These are phyloP conservation scores for Kazachstania africana DNA, from an alignment of 805 yeast species.

Conservation along the genomic window DNA sequence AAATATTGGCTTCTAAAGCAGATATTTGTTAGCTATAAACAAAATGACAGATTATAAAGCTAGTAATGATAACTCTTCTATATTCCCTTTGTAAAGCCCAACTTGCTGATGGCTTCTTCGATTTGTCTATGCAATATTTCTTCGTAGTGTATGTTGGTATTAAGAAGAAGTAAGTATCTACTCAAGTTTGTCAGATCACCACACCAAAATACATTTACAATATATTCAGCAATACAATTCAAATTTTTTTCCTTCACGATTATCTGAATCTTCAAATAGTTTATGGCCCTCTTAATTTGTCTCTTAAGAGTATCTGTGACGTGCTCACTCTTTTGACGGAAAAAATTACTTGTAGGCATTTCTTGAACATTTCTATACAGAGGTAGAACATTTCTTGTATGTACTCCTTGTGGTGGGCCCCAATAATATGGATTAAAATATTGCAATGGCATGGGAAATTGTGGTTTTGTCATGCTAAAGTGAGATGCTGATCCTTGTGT, in stretches of 20 bases:
- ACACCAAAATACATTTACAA: constrained; percentile 28
- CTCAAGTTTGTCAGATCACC: constrained; percentile 18
- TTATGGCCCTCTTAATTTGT: constrained; percentile 22
- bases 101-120: constrained; percentile 14
- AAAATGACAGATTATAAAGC: too few relatives aligned
- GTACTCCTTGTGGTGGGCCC: neutral
- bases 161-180: constrained; percentile 12
- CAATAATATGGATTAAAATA: neutral
- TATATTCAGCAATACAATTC: constrained; percentile 25
- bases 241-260: constrained; percentile 27
- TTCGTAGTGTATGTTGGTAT: constrained; percentile 15
- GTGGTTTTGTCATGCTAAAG: neutral
- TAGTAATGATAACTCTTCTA: too few relatives aligned
- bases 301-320: constrained; percentile 17
- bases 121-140: constrained; percentile 18
- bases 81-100: constrained; percentile 13
- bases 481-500: neutral
- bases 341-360: too few relatives aligned
- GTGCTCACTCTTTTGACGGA: constrained; percentile 1
- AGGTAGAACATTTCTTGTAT: neutral
- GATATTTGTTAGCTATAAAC: too few relatives aligned
- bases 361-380: too few relatives aligned
- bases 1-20: neutral
- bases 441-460: neutral
- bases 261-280: constrained; percentile 24